These are phyloP conservation scores for Lentinula boryana DNA, from an alignment of 768 basidiomycete species.

Conservation along the genomic window DNA sequence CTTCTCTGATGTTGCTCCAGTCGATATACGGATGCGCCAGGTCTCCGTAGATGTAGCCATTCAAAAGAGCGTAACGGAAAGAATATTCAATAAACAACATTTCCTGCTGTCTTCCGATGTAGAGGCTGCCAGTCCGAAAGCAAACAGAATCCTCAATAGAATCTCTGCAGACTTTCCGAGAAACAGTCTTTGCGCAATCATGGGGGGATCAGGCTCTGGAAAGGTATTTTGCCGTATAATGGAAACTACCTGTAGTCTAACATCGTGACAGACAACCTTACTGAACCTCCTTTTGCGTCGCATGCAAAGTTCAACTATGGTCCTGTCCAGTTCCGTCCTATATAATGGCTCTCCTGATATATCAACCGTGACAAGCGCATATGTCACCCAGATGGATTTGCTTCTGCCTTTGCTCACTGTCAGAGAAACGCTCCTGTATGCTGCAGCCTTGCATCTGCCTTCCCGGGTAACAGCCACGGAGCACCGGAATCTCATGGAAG, in stretches of 20 bases:
- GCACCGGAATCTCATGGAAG: slow-evolving; percentile 27
- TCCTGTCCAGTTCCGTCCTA: slow-evolving; percentile 26
- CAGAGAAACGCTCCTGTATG: slow-evolving; percentile 42
- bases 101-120: not conserved
- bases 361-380: slow-evolving; percentile 18
- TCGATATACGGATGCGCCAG: not conserved
- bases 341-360: slow-evolving; percentile 22
- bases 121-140: not conserved
- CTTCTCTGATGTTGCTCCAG: not conserved
- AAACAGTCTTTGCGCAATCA: slow-evolving; percentile 6
- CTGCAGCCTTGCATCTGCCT: slow-evolving; percentile 39
- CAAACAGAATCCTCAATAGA: slow-evolving; percentile 3
- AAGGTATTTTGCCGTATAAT: not conserved
- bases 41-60: not conserved
- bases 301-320: slow-evolving; percentile 14
- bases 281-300: slow-evolving; percentile 9
- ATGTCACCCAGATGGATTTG: slow-evolving; percentile 57
- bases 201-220: slow-evolving; percentile 8
- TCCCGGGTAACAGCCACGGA: slow-evolving; percentile 33
- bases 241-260: not conserved
- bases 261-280: slow-evolving; percentile 2
- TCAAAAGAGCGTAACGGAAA: not conserved
- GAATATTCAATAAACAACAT: not conserved
- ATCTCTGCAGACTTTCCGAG: slow-evolving; percentile 7
- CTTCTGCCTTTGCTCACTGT: slow-evolving; percentile 49